Conservation (phyloP, 768 basidiomycete genomes). For the Cystofilobasidium macerans region DNA sequence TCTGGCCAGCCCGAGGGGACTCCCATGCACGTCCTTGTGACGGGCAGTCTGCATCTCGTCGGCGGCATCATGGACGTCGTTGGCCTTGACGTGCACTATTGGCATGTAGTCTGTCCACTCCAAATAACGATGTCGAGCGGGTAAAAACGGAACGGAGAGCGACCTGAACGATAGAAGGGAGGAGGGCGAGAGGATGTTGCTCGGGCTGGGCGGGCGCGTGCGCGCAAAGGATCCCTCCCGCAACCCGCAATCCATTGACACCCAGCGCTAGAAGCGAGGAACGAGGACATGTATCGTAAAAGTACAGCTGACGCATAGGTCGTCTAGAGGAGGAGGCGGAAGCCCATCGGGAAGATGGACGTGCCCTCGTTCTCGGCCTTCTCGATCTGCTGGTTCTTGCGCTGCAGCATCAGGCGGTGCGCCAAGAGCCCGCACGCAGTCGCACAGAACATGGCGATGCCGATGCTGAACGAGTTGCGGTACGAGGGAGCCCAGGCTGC, state of each 20-base stretch:
- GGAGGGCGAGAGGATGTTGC: too few relatives aligned
- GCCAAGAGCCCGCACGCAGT: neutral
- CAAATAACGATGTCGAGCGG: too few relatives aligned
- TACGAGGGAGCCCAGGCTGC: neutral
- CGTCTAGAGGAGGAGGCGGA: constrained; percentile 1
- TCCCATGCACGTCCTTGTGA: constrained; percentile 58
- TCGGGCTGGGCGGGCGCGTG: too few relatives aligned
- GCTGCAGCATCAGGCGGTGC: constrained; percentile 5
- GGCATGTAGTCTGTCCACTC: too few relatives aligned
- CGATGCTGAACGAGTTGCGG: neutral
- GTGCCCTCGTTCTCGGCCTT: neutral
- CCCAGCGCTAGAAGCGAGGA: too few relatives aligned
- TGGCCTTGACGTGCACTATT: constrained; percentile 42
- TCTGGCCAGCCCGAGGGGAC: constrained; percentile 26
- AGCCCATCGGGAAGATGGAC: neutral
- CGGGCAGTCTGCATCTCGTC: constrained; percentile 85
- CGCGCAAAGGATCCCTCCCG: too few relatives aligned
- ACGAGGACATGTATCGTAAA: too few relatives aligned
- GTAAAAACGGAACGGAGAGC: too few relatives aligned
- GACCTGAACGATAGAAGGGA: too few relatives aligned
- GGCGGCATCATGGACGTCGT: constrained; percentile 91
- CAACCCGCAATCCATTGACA: too few relatives aligned
- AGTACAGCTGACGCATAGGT: too few relatives aligned
- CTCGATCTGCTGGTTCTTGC: neutral
- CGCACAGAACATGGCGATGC: constrained; percentile 25